phyloP scores from a whole-genome alignment of 2,329 filamentous ascomycete genomes.

The Fusarium sp. region DNA sequence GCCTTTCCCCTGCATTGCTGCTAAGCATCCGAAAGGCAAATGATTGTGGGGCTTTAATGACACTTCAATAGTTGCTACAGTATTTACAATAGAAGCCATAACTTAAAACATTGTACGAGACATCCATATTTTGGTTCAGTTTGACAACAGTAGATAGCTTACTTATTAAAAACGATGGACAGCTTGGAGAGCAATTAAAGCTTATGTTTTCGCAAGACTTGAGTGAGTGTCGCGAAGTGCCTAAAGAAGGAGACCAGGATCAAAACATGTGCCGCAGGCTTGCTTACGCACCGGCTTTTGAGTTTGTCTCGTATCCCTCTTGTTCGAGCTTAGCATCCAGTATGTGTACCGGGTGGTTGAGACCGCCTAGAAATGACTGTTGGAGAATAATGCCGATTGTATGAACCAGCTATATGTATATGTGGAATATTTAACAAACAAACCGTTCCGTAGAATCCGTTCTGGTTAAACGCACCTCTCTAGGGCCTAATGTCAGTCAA shows the following conservation, averaged over 20 bases:
- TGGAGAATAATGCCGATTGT: no score
- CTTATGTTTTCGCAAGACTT: not conserved
- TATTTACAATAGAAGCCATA: not conserved
- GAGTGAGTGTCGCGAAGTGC: not conserved
- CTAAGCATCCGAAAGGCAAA: not conserved
- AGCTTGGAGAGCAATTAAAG: not conserved
- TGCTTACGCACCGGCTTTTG: not conserved
- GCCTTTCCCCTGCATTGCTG: not conserved
- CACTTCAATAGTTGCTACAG: not conserved
- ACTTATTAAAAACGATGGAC: not conserved
- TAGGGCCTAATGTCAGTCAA: no score
- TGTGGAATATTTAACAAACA: no score
- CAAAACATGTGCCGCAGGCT: not conserved
- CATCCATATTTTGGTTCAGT: not conserved
- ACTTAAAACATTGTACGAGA: not conserved
- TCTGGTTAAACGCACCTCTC: no score
- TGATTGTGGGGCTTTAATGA: not conserved
- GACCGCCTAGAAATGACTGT: not conserved
- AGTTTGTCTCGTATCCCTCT: not conserved
- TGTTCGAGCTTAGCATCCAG: not conserved
- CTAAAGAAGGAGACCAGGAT: not conserved
- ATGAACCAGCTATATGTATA: no score
- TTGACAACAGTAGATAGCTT: no score
- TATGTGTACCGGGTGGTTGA: no score
- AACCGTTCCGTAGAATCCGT: no score